A percentile compares a stretch with the other conserved stretches of the same genome.
These are phyloP conservation scores for Aspergillus hancockii DNA, from an alignment of 495 filamentous ascomycete genomes.

Conservation along the genomic window DNA sequence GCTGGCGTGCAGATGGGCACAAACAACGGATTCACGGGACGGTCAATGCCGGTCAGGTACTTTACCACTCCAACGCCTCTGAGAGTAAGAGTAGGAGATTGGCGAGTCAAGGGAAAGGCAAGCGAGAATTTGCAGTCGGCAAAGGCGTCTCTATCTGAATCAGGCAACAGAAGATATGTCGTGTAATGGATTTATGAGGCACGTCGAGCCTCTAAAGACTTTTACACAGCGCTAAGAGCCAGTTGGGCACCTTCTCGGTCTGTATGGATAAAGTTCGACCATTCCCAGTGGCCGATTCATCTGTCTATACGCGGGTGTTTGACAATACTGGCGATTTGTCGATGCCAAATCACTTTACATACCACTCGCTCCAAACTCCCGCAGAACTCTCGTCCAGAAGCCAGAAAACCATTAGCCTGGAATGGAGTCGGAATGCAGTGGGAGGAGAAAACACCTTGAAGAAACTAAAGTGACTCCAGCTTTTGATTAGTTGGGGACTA, in stretches of 20 bases:
- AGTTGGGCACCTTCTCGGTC: not conserved
- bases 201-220: not conserved
- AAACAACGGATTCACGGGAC: not conserved
- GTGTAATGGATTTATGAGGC: not conserved
- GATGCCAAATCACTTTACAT: constrained; percentile 3
- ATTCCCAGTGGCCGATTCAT: not conserved
- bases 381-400: not conserved
- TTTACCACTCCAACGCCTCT: not conserved
- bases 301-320: constrained; percentile 1
- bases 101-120: not conserved
- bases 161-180: not conserved
- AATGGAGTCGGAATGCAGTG: too few relatives aligned
- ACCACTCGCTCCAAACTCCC: not conserved
- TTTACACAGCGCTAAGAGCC: not conserved
- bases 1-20: not conserved
- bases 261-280: constrained; percentile 2
- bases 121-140: not conserved
- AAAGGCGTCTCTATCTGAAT: not conserved
- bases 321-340: not conserved
- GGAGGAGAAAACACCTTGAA: not conserved
- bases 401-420: not conserved
- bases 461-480: not conserved
- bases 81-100: not conserved
- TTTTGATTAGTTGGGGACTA: constrained; percentile 5
- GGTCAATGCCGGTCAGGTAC: not conserved